These are phyloP conservation scores for Aureobasidium lini DNA, from an alignment of 2,329 filamentous ascomycete genomes.

Conservation along the genomic window DNA sequence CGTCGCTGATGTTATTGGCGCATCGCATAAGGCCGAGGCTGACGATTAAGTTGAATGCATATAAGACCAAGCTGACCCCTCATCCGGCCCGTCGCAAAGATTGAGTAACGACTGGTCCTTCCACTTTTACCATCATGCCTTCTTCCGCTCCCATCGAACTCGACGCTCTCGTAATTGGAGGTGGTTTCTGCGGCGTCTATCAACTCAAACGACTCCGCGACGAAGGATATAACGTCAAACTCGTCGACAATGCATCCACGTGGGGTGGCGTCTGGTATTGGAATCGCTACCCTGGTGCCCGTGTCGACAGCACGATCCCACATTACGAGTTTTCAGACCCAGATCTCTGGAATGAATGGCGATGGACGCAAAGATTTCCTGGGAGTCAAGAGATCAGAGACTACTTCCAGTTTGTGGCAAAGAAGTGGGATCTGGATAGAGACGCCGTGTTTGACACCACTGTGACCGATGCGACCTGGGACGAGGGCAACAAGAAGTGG, in stretches of 20 bases:
- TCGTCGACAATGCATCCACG: constrained; percentile 27
- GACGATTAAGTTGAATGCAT: too few relatives aligned
- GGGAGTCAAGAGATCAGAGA: constrained; percentile 41
- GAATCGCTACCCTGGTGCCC: constrained; percentile 33
- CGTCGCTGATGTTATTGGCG: too few relatives aligned
- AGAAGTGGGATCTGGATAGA: constrained; percentile 48
- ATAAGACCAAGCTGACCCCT: too few relatives aligned
- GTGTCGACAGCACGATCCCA: constrained; percentile 36
- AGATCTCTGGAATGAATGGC: constrained; percentile 44
- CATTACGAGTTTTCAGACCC: constrained; percentile 25
- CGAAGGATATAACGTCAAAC: constrained; percentile 20
- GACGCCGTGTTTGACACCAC: constrained; percentile 51
- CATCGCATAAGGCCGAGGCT: too few relatives aligned
- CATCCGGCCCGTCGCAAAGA: too few relatives aligned
- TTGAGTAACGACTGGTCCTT: too few relatives aligned
- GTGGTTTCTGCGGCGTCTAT: constrained; percentile 36
- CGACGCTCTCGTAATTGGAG: constrained; percentile 28
- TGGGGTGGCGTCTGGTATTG: constrained; percentile 28
- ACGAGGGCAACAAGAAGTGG: constrained; percentile 44
- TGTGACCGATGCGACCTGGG: constrained; percentile 46
- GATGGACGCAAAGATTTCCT: constrained; percentile 33
- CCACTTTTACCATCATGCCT: too few relatives aligned
- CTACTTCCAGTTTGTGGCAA: constrained; percentile 56
- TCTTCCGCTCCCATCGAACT: neutral
- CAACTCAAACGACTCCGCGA: constrained; percentile 36